A percentile compares a stretch with the other conserved stretches of the same genome.
phyloP scores from a whole-genome alignment of 495 filamentous ascomycete genomes.

The Trypethelium eluteriae region DNA sequence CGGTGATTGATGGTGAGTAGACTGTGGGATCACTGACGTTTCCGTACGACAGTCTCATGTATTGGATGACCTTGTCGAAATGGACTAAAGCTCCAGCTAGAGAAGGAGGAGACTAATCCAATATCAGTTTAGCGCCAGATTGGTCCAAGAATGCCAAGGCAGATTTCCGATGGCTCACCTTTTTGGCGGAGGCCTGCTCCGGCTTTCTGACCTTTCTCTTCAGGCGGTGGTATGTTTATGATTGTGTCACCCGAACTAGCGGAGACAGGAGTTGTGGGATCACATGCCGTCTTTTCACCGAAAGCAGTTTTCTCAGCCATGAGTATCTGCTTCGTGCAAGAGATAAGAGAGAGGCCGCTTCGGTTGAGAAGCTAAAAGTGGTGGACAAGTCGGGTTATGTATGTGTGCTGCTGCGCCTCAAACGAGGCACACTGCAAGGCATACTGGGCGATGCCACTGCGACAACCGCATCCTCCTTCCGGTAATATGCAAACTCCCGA shows the following conservation, averaged over 20 bases:
- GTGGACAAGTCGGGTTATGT: background rate
- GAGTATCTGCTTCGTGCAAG: background rate
- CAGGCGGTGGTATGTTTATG: constrained; percentile 1
- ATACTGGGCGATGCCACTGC: background rate
- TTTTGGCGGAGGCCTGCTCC: background rate
- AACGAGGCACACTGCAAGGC: constrained; percentile 1
- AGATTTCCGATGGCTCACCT: background rate
- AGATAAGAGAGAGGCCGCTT: background rate
- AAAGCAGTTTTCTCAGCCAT: background rate
- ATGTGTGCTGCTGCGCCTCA: background rate
- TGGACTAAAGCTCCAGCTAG: constrained; percentile 6
- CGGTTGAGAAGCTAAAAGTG: background rate
- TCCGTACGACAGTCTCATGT: background rate
- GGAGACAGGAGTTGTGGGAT: background rate
- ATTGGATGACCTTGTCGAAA: background rate
- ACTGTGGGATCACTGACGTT: background rate
- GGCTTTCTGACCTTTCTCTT: background rate
- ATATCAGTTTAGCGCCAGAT: background rate
- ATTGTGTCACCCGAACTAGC: constrained; percentile 1
- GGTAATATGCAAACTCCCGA: background rate
- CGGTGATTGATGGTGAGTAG: background rate
- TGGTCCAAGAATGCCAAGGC: background rate
- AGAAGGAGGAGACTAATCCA: background rate
- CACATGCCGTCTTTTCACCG: background rate
- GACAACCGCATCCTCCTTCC: background rate